Evolutionary conservation across 306 rosid genomes (phyloP), one percentile per base, ranked within the genome.

Genomic region (Argentina anserina): DNA sequence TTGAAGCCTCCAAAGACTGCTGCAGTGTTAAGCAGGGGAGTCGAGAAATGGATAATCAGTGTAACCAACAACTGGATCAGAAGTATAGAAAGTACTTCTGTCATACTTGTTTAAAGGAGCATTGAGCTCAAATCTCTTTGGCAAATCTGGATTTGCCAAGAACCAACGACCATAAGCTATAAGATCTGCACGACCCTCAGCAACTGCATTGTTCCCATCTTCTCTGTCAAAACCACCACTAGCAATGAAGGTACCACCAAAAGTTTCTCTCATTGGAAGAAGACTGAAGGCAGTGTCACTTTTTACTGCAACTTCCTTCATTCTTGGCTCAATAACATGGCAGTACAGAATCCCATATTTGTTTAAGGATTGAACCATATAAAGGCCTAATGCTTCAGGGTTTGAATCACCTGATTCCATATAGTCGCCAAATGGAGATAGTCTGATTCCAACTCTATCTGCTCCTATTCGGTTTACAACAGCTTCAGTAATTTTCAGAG

Each of bases 241-340:
- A 29, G 78, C 92, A 40, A 87, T 84, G 60, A 87, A 87, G 9
- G 92, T 85, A 14, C 92, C 92, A 0, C 61, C 15, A 36, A 90
- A 90, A 65, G 85, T 86, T 43, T 76, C 53, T 61, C 87, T 64
- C 76, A 88, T 83, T 3, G 89, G 89, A 9, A 72, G 2, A 15
- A 88, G 78, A 10, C 90, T 53, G 1, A 0, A 65, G 21, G 28
- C 78, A 59, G 7, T 86, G 7, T 86, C 85, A 13, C 0, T 17
- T 13, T 40, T 68, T 2, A 81, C 72, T 34, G 78, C 20, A 33
- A 61, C 46, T 70, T 79, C 25, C 81, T 65, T 4, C 96, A 88
- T 92, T 70, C 94, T 80, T 0, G 97, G 92, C 81, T 89, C 96
- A 39, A 86, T 73, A 36, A 81, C 66, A 28, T 89, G 92, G 62